Evolutionary conservation across 1,139 yeast genomes (phyloP).

Genomic region (Protomyces inouyei): DNA sequence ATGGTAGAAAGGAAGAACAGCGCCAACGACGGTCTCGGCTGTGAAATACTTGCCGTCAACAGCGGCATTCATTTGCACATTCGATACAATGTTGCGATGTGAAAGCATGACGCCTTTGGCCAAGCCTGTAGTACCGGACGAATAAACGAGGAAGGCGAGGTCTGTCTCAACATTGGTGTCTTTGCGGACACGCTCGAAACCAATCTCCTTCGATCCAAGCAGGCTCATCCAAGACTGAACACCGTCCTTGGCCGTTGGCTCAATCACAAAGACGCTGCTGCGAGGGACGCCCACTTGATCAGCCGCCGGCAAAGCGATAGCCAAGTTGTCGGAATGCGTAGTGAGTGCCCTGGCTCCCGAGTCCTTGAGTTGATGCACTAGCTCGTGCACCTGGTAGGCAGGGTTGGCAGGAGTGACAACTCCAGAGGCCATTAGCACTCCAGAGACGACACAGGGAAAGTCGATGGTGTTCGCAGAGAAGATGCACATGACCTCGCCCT

Average conservation of each 20-base stretch:
- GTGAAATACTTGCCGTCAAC: conserved; percentile 25
- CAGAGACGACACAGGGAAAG: conserved; percentile 38
- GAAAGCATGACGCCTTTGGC: conserved; percentile 62
- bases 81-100: conserved; percentile 40
- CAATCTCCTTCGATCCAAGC: conserved; percentile 30
- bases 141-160: conserved; percentile 48
- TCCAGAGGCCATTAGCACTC: conserved; percentile 40
- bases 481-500: conserved; percentile 39
- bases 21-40: conserved; percentile 15
- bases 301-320: conserved; percentile 37
- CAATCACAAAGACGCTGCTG: conserved; percentile 14
- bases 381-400: conserved; percentile 39
- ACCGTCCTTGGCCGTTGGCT: conserved; percentile 30
- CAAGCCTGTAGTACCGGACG: conserved; percentile 38
- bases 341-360: conserved; percentile 38
- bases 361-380: conserved; percentile 39
- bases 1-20: conserved; percentile 25
- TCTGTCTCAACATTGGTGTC: conserved; percentile 30
- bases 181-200: conserved; percentile 31
- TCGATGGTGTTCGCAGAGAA: conserved; percentile 38
- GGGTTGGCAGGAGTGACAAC: conserved; percentile 41
- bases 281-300: conserved; percentile 15
- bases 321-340: conserved; percentile 31
- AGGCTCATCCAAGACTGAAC: conserved; percentile 29
- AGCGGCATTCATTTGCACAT: conserved; percentile 31